Evolutionary conservation across 805 yeast species (phyloP), one percentile per base, ranked within the genome.

Genomic region (Saturnispora serradocipensis): DNA sequence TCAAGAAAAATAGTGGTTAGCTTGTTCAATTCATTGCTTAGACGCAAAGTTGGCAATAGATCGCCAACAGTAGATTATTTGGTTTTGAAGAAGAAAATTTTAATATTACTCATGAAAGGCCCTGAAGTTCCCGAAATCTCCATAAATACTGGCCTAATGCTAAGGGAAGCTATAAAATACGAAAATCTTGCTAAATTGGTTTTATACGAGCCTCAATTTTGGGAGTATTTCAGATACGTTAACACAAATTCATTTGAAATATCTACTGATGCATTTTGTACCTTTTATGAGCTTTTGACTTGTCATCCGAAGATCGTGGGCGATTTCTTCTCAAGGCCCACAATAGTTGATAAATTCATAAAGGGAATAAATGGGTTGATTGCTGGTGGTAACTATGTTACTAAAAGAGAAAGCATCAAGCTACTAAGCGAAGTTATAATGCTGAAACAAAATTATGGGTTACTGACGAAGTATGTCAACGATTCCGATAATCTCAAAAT

Each of bases 21-120:
- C 5, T 65, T 93, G 49, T 88, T 89, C 64, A 78, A 82, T 55
- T 82, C 88, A 4, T 74, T 95, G 42, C 74, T 93, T 55, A 80
- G 90, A 59, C 81, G 96, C 49, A 85, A 84, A 56, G 79, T 82
- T 38, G 91, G 88, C 43, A 78, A 73, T 58, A 77, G 88, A 58
- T 78, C 84, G 8, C 96, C 96, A 16, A 88, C 97, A 0, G 90
- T 88, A 18, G 97, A 91, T 61, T 87, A 89, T 65, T 67, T 93
- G 39, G 67, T 84, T 16, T 66, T 77, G 25, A 77, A 80, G 53
- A 89, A 93, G 6, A 81, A 79, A 53, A 76, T 88, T 3, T 65
- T 93, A 38, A 71, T 73, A 32, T 58, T 76, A 28, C 74, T 93
- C 54, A 70, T 90, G 60, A 75, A 73, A 51, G 86, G 88, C 2